These are phyloP conservation scores for Epicoccum nigrum DNA, from an alignment of 2,329 filamentous ascomycete genomes.

Conservation along the genomic window DNA sequence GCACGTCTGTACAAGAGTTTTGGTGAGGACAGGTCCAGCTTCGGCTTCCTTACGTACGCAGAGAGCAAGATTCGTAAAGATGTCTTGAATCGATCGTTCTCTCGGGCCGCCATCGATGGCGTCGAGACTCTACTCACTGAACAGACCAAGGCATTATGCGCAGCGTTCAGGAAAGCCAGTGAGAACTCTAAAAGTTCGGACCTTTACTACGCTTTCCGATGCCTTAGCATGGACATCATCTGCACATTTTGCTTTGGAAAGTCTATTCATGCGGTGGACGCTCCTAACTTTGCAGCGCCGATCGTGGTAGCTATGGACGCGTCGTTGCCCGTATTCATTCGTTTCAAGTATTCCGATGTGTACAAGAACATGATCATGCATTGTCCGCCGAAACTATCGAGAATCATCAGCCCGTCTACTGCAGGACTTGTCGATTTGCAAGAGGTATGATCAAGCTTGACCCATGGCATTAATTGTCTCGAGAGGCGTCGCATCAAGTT, in stretches of 20 bases:
- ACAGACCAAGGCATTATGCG: conserved; percentile 44
- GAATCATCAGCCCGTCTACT: conserved; percentile 44
- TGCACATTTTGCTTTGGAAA: conserved; percentile 51
- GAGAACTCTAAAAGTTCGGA: conserved; percentile 26
- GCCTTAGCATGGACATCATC: conserved; percentile 36
- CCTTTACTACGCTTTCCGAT: conserved; percentile 36
- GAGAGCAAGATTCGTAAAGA: conserved; percentile 52
- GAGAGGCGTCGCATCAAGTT: background rate
- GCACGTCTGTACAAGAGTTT: conserved; percentile 49
- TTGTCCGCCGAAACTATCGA: conserved; percentile 47
- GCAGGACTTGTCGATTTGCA: conserved; percentile 49
- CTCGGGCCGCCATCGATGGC: conserved; percentile 45
- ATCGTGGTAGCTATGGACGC: conserved; percentile 53
- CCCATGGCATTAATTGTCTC: too few relatives aligned
- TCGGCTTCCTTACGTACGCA: conserved; percentile 50
- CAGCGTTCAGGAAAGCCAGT: conserved; percentile 35
- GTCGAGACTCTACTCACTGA: conserved; percentile 47
- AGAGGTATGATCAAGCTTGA: conserved; percentile 21
- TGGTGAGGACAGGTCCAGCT: conserved; percentile 51
- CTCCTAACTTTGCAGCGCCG: conserved; percentile 50
- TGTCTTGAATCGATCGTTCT: conserved; percentile 52
- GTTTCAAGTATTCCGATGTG: conserved; percentile 50
- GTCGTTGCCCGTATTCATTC: conserved; percentile 40
- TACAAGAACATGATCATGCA: conserved; percentile 47
- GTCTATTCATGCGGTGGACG: conserved; percentile 48